Conservation (phyloP, 163 green algal genomes). For the Chlamydomonas reinhardtii region DNA sequence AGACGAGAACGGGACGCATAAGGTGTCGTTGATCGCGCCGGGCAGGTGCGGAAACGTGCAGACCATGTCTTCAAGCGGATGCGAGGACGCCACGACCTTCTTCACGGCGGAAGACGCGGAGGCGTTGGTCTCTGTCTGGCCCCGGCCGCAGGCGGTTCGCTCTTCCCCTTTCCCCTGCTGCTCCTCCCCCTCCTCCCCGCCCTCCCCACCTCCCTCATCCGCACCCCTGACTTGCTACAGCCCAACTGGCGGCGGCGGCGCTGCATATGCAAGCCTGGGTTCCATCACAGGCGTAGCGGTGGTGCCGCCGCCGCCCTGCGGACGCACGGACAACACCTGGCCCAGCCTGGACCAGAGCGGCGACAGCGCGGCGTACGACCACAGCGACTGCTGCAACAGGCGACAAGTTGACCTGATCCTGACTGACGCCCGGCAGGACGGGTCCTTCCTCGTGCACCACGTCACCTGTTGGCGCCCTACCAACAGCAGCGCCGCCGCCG, state of each 20-base stretch:
- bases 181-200: too few relatives aligned
- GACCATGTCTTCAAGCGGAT: neutral
- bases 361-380: too few relatives aligned
- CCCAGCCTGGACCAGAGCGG: too few relatives aligned
- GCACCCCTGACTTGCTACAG: too few relatives aligned
- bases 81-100: neutral
- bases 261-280: too few relatives aligned
- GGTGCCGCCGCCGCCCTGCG: neutral
- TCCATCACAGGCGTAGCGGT: neutral
- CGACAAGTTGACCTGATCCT: neutral
- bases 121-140: too few relatives aligned
- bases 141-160: too few relatives aligned
- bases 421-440: conserved; percentile 9
- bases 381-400: too few relatives aligned
- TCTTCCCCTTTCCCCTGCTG: too few relatives aligned
- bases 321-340: neutral
- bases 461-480: neutral
- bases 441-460: neutral
- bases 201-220: too few relatives aligned
- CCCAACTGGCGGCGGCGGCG: too few relatives aligned
- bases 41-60: neutral
- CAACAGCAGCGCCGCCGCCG: neutral
- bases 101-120: too few relatives aligned
- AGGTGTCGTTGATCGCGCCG: neutral
- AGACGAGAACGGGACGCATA: neutral